phyloP scores from a whole-genome alignment of 2,329 filamentous ascomycete species.

The Xylariaceae sp. region DNA sequence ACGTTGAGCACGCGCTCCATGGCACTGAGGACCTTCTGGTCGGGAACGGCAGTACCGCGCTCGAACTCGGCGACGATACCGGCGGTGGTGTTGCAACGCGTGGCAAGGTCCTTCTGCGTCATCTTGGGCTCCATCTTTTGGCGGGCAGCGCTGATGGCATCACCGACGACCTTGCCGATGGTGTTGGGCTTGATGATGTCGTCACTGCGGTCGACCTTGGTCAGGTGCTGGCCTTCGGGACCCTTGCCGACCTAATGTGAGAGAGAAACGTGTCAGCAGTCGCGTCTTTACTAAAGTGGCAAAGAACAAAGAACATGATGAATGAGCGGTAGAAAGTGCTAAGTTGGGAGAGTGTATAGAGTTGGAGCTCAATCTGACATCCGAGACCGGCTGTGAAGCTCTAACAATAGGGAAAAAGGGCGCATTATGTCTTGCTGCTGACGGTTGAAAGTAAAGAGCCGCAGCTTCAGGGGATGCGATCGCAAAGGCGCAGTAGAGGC shows the following conservation, averaged over 20 bases:
- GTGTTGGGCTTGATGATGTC: slow-evolving; percentile 98
- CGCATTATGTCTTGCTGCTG: background rate
- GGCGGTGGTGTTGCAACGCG: slow-evolving; percentile 82
- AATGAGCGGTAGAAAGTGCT: background rate
- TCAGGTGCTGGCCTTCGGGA: slow-evolving; percentile 87
- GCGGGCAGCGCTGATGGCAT: slow-evolving; percentile 75
- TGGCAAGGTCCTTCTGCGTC: slow-evolving; percentile 85
- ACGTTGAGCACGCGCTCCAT: slow-evolving; percentile 86
- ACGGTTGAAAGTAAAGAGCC: background rate
- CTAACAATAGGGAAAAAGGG: no score
- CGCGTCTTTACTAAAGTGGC: background rate
- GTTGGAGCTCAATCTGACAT: background rate
- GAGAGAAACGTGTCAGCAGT: slow-evolving; percentile 16
- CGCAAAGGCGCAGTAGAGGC: background rate
- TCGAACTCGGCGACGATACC: slow-evolving; percentile 80
- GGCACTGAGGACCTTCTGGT: slow-evolving; percentile 72
- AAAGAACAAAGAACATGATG: background rate
- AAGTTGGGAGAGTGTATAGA: background rate
- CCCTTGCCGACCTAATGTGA: slow-evolving; percentile 44
- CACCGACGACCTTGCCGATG: slow-evolving; percentile 72
- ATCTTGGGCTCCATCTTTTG: slow-evolving; percentile 85
- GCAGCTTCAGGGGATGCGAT: background rate
- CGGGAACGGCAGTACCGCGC: slow-evolving; percentile 68
- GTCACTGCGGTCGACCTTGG: slow-evolving; percentile 95
- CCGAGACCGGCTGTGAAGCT: slow-evolving; percentile 1